Evolutionary conservation across 148 eudicot genomes (phyloP), one percentile per base, ranked within the genome.

Genomic region (Rhododendron henanense): DNA sequence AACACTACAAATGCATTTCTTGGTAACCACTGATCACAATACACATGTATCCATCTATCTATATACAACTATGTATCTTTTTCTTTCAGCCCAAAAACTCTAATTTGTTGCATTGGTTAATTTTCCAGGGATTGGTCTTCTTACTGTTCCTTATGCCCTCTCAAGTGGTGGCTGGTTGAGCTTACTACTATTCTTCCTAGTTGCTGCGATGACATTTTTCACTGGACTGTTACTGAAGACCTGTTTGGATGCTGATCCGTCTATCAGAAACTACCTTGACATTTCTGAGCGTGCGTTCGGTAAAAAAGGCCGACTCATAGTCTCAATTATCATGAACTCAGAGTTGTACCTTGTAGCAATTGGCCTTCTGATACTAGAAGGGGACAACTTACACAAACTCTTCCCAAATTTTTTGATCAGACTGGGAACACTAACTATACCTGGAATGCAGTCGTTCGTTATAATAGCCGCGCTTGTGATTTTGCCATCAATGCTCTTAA

Each of bases 221-320:
- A 86, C 90, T 0, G 89, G 85, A 21, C 9, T 88, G 13, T 78
- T 90, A 5, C 86, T 90, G 1, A 90, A 83, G 48, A 51, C 71
- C 25, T 89, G 89, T 81, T 45, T 89, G 83, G 88, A 85, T 18
- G 35, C 77, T 11, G 86, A 85, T 45, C 82, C 86, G 2, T 87
- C 89, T 3, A 85, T 87, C 10, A 28, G 44, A 83, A 85, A 14
- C 59, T 88, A 87, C 78, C 78, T 84, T 1, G 88, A 88, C 79
- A 86, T 90, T 5, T 87, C 91, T n/a, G 87, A 90, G 57, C 80
- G 86, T 2, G 90, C 88, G n/a, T 86, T 90, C 10, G 91, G 91
- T 41, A 84, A 69, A 50, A 84, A 41, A 65, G 91, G 91, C 11
- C 84, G 88, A 48, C 37, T 83, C 51, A 69, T 86, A 45, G 89